Evolutionary conservation across 306 rosid genomes (phyloP).

Genomic region (Nissolia schottii): DNA sequence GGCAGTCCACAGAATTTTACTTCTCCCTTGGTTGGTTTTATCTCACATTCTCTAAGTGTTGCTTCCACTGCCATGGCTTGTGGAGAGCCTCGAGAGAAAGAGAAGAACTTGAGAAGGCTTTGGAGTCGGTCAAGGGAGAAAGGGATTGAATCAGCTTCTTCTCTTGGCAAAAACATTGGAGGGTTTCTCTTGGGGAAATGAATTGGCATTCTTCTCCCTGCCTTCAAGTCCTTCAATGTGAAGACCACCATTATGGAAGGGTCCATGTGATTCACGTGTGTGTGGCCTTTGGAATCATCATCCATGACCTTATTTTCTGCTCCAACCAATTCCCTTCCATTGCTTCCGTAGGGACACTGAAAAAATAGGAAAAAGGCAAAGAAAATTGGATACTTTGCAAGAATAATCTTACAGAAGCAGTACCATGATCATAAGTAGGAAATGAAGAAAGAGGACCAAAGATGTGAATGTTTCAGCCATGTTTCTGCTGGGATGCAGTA

Average conservation of each 20-base stretch:
- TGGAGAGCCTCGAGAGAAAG: constrained; percentile 43
- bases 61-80: constrained; percentile 68
- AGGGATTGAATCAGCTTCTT: constrained; percentile 50
- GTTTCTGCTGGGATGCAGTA: too few relatives aligned
- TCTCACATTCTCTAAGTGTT: too few relatives aligned
- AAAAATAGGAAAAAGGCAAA: too few relatives aligned
- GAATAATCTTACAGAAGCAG: too few relatives aligned
- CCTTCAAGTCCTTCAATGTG: constrained; percentile 45
- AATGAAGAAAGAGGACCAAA: too few relatives aligned
- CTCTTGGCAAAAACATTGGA: constrained; percentile 44
- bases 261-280: constrained; percentile 29
- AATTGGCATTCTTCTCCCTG: constrained; percentile 51
- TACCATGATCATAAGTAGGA: too few relatives aligned
- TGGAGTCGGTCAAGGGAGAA: constrained; percentile 50
- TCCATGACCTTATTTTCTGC: background rate
- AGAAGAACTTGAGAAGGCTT: constrained; percentile 43
- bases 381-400: too few relatives aligned
- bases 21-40: constrained; percentile 57
- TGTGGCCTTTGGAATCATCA: background rate
- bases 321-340: constrained; percentile 20
- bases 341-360: constrained; percentile 30
- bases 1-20: constrained; percentile 60
- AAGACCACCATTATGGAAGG: constrained; percentile 54
- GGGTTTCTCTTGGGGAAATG: constrained; percentile 66
- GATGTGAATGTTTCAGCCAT: too few relatives aligned